Conservation (phyloP, 2,329 filamentous ascomycete species). For the Fonsecaea pedrosoi region DNA sequence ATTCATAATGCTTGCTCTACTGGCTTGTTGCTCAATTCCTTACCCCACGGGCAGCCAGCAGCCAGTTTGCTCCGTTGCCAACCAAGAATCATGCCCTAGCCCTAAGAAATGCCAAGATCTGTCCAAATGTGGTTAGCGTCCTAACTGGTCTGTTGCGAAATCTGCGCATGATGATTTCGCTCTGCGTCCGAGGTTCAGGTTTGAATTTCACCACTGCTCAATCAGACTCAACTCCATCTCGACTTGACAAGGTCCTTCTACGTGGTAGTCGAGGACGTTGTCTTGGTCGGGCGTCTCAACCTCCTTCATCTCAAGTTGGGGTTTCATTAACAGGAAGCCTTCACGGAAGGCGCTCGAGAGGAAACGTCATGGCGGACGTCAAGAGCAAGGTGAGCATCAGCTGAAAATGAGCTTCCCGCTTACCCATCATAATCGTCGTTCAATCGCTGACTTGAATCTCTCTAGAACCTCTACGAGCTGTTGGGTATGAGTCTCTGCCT, state of each 20-base stretch:
- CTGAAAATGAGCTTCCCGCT: constrained; percentile 19
- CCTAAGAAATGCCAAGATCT: constrained; percentile 11
- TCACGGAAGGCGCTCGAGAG: constrained; percentile 57
- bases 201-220: constrained; percentile 21
- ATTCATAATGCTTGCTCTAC: background rate
- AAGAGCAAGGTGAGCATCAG: constrained; percentile 57
- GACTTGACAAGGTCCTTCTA: constrained; percentile 38
- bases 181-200: background rate
- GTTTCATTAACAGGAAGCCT: constrained; percentile 56
- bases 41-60: background rate
- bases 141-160: background rate
- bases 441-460: constrained; percentile 31
- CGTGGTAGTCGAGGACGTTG: constrained; percentile 33
- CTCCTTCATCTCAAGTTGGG: constrained; percentile 48
- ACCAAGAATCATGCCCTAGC: background rate
- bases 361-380: constrained; percentile 60
- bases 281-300: constrained; percentile 38
- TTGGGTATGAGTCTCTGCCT: constrained; percentile 72
- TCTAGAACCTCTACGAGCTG: constrained; percentile 95
- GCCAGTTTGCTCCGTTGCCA: background rate
- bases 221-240: constrained; percentile 35
- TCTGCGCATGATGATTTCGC: constrained; percentile 11
- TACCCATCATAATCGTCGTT: constrained; percentile 14
- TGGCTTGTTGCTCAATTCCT: background rate
- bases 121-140: constrained; percentile 11